These are phyloP conservation scores for Oleoguttula mirabilis DNA, from an alignment of 495 filamentous ascomycete genomes.

Conservation along the genomic window DNA sequence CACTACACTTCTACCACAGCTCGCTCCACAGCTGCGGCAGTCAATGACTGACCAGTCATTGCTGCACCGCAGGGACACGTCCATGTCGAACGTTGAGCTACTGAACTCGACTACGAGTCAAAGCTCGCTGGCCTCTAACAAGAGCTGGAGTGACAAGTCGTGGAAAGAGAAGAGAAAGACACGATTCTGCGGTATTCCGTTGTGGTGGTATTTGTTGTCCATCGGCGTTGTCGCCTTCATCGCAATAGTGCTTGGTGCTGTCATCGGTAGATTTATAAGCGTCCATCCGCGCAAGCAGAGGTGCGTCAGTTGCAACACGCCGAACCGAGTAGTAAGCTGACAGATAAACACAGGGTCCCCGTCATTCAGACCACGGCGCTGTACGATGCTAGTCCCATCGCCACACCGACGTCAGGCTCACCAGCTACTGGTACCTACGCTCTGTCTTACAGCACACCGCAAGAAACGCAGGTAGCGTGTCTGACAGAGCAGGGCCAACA, in stretches of 20 bases:
- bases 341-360: no score
- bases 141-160: slow-evolving; percentile 23
- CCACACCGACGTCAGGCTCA: slow-evolving; percentile 43
- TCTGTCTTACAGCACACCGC: slow-evolving; percentile 44
- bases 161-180: slow-evolving; percentile 26
- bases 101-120: background rate
- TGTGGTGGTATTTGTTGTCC: slow-evolving; percentile 35
- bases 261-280: slow-evolving; percentile 29
- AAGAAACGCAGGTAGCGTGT: slow-evolving; percentile 53
- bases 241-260: slow-evolving; percentile 25
- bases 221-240: slow-evolving; percentile 45
- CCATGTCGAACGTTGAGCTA: slow-evolving; percentile 3
- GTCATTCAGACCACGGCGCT: slow-evolving; percentile 44
- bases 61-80: background rate
- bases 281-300: background rate
- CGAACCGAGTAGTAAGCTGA: no score
- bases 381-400: slow-evolving; percentile 52
- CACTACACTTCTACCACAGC: slow-evolving; percentile 2
- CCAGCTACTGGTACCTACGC: slow-evolving; percentile 54
- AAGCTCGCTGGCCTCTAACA: slow-evolving; percentile 19
- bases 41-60: slow-evolving; percentile 19
- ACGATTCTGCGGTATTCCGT: slow-evolving; percentile 24
- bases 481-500: slow-evolving; percentile 47
- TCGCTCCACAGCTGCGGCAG: slow-evolving; percentile 10
- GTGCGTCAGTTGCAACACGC: background rate